phyloP scores from a whole-genome alignment of 352 stramenopile species.

The Elongisporangium prolatum region DNA sequence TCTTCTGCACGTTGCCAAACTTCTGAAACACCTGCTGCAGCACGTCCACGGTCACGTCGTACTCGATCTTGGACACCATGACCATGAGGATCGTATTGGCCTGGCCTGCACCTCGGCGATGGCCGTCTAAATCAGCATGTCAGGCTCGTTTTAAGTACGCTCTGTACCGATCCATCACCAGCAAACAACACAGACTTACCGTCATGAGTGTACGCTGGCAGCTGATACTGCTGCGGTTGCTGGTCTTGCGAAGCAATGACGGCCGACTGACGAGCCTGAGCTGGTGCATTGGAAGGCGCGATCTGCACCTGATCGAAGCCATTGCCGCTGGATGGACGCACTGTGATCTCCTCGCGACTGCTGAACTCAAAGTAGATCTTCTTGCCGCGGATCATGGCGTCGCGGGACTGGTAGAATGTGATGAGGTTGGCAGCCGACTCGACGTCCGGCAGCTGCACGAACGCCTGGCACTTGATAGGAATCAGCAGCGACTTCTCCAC shows the following conservation, averaged over 20 bases:
- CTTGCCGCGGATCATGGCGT: conserved; percentile 71
- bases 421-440: conserved; percentile 64
- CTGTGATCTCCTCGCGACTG: conserved; percentile 59
- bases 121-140: conserved; percentile 19
- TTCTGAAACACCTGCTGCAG: conserved; percentile 83
- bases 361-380: conserved; percentile 80
- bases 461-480: conserved; percentile 68
- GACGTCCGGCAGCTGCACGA: conserved; percentile 74
- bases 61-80: conserved; percentile 77
- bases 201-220: conserved; percentile 8
- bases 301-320: conserved; percentile 6
- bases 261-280: conserved; percentile 9
- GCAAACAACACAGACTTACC: not conserved
- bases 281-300: no score
- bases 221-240: conserved; percentile 20
- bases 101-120: conserved; percentile 28
- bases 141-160: not conserved
- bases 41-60: conserved; percentile 76
- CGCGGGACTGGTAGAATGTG: conserved; percentile 69
- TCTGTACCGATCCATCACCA: not conserved
- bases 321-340: conserved; percentile 6
- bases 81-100: conserved; percentile 78
- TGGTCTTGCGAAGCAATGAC: not conserved
- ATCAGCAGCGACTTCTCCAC: conserved; percentile 80
- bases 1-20: conserved; percentile 80